A percentile compares a stretch with the other conserved stretches of the same genome.
Evolutionary conservation across 371 early-diverging fungal genomes (phyloP).

Genomic region (Mucor racemosus): DNA sequence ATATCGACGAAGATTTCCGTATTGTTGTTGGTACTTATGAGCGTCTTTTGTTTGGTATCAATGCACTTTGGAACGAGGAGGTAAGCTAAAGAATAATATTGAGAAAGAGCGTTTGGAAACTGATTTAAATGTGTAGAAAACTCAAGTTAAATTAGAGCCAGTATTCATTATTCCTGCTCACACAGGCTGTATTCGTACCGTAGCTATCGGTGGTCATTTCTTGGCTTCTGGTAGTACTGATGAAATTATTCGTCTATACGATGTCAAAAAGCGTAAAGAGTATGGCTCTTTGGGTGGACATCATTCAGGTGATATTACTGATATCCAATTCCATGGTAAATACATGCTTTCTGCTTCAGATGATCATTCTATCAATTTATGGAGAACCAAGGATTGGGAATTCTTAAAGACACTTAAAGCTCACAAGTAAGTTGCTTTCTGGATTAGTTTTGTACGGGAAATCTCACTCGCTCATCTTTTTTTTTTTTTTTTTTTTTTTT

Average conservation of each 20-base stretch:
- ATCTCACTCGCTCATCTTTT: no score
- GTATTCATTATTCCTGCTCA: conserved; percentile 95
- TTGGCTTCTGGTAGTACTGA: conserved; percentile 97
- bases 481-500: not conserved
- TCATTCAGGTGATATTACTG: conserved; percentile 88
- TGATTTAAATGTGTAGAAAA: conserved; percentile 15
- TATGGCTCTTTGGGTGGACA: conserved; percentile 87
- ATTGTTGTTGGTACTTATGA: conserved; percentile 94
- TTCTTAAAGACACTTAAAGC: conserved; percentile 87
- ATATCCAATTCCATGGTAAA: conserved; percentile 78
- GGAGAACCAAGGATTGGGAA: conserved; percentile 96
- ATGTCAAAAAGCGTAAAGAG: conserved; percentile 86
- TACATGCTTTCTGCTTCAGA: conserved; percentile 91
- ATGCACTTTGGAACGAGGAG: conserved; percentile 60
- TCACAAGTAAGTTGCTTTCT: conserved; percentile 70
- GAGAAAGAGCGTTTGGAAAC: not conserved
- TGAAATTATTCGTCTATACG: conserved; percentile 91
- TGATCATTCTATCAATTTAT: conserved; percentile 87
- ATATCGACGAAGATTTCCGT: conserved; percentile 60
- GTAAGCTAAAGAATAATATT: conserved; percentile 1
- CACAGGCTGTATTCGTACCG: conserved; percentile 87
- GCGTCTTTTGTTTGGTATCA: conserved; percentile 91
- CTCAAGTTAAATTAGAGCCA: conserved; percentile 61
- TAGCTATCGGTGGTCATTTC: conserved; percentile 75
- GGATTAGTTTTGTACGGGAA: not conserved